Evolutionary conservation across 495 filamentous ascomycete species (phyloP).

Genomic region (Penicillium herquei): DNA sequence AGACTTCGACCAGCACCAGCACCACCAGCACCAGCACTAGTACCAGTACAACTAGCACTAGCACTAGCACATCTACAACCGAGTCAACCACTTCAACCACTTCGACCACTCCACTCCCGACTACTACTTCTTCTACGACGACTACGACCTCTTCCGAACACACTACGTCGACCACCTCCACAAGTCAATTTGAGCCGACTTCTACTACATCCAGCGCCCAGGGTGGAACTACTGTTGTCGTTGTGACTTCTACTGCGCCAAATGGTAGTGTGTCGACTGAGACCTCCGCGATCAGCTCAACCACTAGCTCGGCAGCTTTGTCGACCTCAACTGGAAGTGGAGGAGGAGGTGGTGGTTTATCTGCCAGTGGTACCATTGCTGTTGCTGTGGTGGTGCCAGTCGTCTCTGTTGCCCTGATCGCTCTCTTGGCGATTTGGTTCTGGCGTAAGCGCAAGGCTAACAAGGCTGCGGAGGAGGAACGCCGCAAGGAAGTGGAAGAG

Average conservation of each 20-base stretch:
- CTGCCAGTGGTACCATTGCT: constrained; percentile 69
- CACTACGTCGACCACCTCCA: constrained; percentile 12
- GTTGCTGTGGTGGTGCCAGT: constrained; percentile 94
- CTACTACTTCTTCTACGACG: constrained; percentile 19
- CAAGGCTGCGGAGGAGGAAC: constrained; percentile 80
- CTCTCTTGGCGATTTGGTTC: constrained; percentile 72
- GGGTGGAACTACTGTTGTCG: constrained; percentile 15
- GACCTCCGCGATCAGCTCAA: constrained; percentile 16
- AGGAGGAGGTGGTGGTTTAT: constrained; percentile 47
- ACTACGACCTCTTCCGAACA: constrained; percentile 20
- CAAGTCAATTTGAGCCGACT: constrained; percentile 14
- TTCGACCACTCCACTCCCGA: constrained; percentile 15
- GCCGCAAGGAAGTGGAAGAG: constrained; percentile 93
- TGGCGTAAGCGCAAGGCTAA: constrained; percentile 84
- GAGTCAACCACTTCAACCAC: constrained; percentile 16
- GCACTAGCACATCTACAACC: constrained; percentile 21
- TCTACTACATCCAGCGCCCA: not conserved
- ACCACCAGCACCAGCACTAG: no score
- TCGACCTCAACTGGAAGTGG: constrained; percentile 26
- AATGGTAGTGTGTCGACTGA: constrained; percentile 12
- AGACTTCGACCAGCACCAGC: constrained; percentile 12
- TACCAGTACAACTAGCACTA: constrained; percentile 1
- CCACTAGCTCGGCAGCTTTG: constrained; percentile 29
- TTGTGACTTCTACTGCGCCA: constrained; percentile 29
- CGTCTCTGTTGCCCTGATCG: constrained; percentile 78